Evolutionary conservation across 306 rosid genomes (phyloP).

Genomic region (Glycine latifolia): DNA sequence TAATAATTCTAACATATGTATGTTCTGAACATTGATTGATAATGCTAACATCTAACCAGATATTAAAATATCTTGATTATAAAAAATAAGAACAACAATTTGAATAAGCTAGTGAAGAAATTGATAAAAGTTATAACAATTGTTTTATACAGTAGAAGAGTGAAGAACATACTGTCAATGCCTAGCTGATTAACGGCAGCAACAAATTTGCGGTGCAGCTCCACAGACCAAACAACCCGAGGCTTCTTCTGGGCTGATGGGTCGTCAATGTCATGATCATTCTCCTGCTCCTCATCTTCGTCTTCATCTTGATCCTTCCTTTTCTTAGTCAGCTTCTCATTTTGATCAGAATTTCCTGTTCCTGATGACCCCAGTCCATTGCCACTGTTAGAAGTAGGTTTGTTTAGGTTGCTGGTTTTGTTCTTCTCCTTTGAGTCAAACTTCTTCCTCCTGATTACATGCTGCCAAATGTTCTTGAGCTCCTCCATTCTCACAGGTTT

Average conservation of each 20-base stretch:
- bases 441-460: constrained; percentile 87
- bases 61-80: not conserved
- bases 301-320: constrained; percentile 87
- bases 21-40: constrained; percentile 21
- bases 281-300: constrained; percentile 73
- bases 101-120: not conserved
- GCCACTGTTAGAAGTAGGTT: constrained; percentile 47
- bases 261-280: constrained; percentile 74
- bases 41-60: not conserved
- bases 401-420: constrained; percentile 59
- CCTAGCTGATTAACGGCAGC: constrained; percentile 93
- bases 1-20: constrained; percentile 11
- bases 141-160: constrained; percentile 21
- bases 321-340: constrained; percentile 69
- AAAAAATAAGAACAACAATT: not conserved
- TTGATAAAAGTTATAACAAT: constrained; percentile 14
- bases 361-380: constrained; percentile 58
- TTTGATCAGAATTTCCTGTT: constrained; percentile 61
- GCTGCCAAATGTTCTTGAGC: constrained; percentile 98
- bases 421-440: constrained; percentile 70
- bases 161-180: constrained; percentile 83
- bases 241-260: constrained; percentile 89
- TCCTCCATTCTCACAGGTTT: constrained; percentile 97
- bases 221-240: constrained; percentile 98
- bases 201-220: constrained; percentile 93